Evolutionary conservation across 805 yeast species (phyloP), one percentile per base, ranked within the genome.

Genomic region (Candida awuae): DNA sequence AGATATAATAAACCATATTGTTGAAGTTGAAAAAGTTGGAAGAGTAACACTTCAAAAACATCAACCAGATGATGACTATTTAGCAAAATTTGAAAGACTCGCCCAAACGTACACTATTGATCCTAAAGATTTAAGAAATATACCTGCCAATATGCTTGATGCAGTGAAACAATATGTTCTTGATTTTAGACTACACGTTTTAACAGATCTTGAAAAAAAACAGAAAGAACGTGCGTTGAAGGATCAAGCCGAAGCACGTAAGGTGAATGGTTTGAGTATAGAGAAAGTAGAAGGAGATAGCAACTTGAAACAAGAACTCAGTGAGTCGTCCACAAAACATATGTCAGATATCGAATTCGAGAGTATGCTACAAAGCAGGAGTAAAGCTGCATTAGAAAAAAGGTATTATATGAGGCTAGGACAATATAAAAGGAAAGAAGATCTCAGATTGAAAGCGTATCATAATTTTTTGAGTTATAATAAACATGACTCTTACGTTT

Each of bases 121-220:
- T 51, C 64, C 67, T n/a, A 59, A 62, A 33, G 84, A 77, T 48
- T 53, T 79, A 38, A 59, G 66, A 12, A 84, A 75, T 46, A 70
- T 78, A 4, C 83, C 84, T 2, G 55, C 59, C 18, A 70, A 71
- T 19, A 61, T 73, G 63, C 55, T 70, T 32, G 78, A 75, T 16
- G 61, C 59, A n/a, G 71, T 77, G 27, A 68, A 65, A 15, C 65
- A 66, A 39, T 75, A 73, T 41, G 69, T 79, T 40, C 63, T 75
- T 41, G 71, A 68, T 44, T 79, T 79, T 51, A 58, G 84, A 50
- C 61, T 76, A 17, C 68, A 67, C 31, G 79, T 77, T 20, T 51
- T 75, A 37, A 67, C 67, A 29, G 56, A 72, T 20, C 84, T 77
- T 40, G 63, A 66, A 38, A 65, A 65, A 34, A 71, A 73, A 33